Base-by-base conservation (phyloP, 2,329 filamentous ascomycete genomes). In the Colletotrichum gigasporum region DNA sequence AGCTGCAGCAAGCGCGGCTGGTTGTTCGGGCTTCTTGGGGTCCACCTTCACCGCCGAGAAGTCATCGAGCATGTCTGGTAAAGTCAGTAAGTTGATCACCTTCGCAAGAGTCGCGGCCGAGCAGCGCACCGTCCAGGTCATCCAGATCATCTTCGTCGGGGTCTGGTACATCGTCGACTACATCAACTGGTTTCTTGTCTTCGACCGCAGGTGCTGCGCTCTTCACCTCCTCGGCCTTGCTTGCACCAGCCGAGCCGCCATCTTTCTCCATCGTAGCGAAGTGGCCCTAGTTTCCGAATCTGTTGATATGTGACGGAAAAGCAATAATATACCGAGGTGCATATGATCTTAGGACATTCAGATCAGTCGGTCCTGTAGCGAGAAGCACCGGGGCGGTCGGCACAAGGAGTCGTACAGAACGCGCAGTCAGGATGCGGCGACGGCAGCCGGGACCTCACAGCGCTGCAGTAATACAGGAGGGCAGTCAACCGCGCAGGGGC, bases 131-230 rank as follows among this genome's bases (percentile, higher is more conserved):
- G 78, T 99, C 96, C 44, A 99, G 82, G 72, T 98, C 96, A 73
- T 97, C 92, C 18, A 96, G 81, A 70, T 96, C 92, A 77, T 96
- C 96, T 78, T 97, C 94, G 69, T 98, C 95, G 6, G 94, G 95
- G 72, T 97, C 95, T 18, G 94, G 90, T 14, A 91, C 89, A 69
- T 91, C 86, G 20, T 85, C 86, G 20, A 76, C 71, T 14, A 73
- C 69, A 8, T 68, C 66, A 10, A 68, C 68, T n/a, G 68, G 70
- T 32, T 66, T 66, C 53, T 72, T 74, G 26, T 67, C 41, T 58
- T 66, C 70, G 26, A 66, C 54, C 28, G 68, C 28, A 48, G 69
- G 48, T 16, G 63, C 62, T 22, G 20, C 45, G 41, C 20, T 63
- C 41, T 71, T 68, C 44, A 68, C 69, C 50, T 63, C 61, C 24